phyloP scores from a whole-genome alignment of 495 filamentous ascomycete genomes.

The Hapsidospora chrysogenum region DNA sequence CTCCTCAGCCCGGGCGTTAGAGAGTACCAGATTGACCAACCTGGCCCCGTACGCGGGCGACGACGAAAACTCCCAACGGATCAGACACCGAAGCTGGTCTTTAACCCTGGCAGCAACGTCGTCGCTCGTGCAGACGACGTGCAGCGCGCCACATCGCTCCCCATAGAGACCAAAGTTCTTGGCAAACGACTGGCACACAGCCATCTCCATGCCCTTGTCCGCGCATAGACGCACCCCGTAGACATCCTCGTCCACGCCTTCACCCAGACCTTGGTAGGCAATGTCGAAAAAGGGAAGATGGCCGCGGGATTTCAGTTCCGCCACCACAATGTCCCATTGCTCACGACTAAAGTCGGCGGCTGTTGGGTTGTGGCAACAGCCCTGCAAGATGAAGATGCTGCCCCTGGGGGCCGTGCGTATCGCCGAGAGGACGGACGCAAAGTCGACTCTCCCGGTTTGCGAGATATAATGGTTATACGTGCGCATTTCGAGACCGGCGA shows the following conservation, averaged over 20 bases:
- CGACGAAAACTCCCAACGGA: too few species aligned
- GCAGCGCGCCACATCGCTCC: constrained; percentile 32
- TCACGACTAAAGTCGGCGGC: constrained; percentile 34
- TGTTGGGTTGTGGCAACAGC: constrained; percentile 40
- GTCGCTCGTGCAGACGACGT: constrained; percentile 22
- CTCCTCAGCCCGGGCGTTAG: too few species aligned
- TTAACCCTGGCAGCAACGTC: constrained; percentile 16
- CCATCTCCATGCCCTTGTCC: constrained; percentile 20
- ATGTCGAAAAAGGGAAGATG: constrained; percentile 42
- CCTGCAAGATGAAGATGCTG: constrained; percentile 31
- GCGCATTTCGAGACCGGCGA: background rate
- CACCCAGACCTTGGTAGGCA: constrained; percentile 40
- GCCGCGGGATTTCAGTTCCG: constrained; percentile 29
- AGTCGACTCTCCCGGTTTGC: constrained; percentile 16
- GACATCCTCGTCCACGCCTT: constrained; percentile 35
- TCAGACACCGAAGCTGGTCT: constrained; percentile 26
- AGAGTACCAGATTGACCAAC: too few species aligned
- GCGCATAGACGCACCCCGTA: constrained; percentile 36
- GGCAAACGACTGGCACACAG: constrained; percentile 34
- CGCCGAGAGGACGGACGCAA: constrained; percentile 4
- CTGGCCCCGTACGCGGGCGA: constrained; percentile 28
- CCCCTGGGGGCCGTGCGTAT: constrained; percentile 19
- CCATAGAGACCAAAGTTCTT: constrained; percentile 42
- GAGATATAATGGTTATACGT: constrained; percentile 27
- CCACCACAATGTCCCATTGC: constrained; percentile 38